Evolutionary conservation across 352 stramenopile species (phyloP).

Genomic region (Pythium apleroticum): DNA sequence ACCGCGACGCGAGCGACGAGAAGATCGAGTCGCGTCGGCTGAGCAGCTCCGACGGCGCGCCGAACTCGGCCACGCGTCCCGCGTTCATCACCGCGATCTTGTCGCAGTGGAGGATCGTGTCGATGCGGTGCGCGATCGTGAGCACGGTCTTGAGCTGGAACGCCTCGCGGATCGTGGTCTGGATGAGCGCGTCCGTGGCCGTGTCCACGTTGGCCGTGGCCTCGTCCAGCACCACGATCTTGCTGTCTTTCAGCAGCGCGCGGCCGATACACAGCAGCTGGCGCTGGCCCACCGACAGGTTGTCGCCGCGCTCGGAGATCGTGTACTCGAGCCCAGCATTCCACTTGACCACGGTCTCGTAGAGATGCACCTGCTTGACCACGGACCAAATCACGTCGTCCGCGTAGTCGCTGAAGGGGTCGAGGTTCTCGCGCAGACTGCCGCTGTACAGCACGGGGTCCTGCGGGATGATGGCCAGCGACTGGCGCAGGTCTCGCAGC

Average conservation of each 20-base stretch:
- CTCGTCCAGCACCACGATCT: conserved; percentile 95
- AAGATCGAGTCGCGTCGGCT: conserved; percentile 73
- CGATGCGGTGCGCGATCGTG: conserved; percentile 93
- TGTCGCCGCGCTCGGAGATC: background rate
- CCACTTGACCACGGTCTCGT: conserved; percentile 36
- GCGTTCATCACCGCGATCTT: conserved; percentile 87
- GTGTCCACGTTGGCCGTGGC: conserved; percentile 84
- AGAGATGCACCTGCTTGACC: conserved; percentile 67
- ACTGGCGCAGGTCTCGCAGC: conserved; percentile 68
- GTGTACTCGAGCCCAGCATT: conserved; percentile 19
- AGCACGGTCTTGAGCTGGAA: conserved; percentile 88
- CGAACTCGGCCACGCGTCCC: conserved; percentile 88
- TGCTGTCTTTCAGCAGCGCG: conserved; percentile 86
- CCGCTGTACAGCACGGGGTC: conserved; percentile 91
- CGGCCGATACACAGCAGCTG: conserved; percentile 94
- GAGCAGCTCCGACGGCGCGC: conserved; percentile 73
- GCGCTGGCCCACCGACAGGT: conserved; percentile 79
- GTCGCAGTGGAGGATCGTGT: conserved; percentile 93
- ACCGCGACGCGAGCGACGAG: conserved; percentile 23
- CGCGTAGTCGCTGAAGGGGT: conserved; percentile 78
- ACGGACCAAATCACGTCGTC: conserved; percentile 61
- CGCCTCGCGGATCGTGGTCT: conserved; percentile 73
- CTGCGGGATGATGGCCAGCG: conserved; percentile 87
- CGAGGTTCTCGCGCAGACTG: conserved; percentile 84
- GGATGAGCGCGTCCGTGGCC: conserved; percentile 62